Evolutionary conservation across 371 early-diverging fungal genomes (phyloP), one percentile per base, ranked within the genome.

Genomic region (Dichotomocladium elegans): DNA sequence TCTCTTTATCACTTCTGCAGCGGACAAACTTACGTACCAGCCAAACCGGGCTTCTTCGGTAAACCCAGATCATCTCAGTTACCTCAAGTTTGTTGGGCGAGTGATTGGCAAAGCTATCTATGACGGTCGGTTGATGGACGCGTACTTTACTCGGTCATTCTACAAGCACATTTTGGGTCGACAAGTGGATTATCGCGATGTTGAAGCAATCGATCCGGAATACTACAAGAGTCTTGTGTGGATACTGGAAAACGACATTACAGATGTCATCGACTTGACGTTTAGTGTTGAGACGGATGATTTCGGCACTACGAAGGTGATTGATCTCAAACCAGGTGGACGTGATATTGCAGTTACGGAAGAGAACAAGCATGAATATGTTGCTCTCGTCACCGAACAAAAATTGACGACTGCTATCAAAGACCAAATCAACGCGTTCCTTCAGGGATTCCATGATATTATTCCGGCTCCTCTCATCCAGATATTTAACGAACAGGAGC

Each of bases 21-120:
- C 89, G 1, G 98, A 98, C 60, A 90, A 91, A 49, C 81, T 96
- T 14, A 96, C 98, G 0, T 96, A 98, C 68, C 98, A 97, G 70
- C 99, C 99, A 30, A 99, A 97, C 69, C 91, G 92, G 29, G 83
- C 90, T 12, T 96, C 97, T 24, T 83, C 88, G 70, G 87, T 93
- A 45, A 99, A 99, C 66, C 91, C 96, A 1, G 98, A 97, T 45
- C 99, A 99, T 71, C 64, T 99, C 57, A 75, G 83, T 41, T 99
- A 91, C 80, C 98, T 99, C 83, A 94, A 93, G 72, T 99, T 98
- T 82, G 95, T 98, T 28, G 99, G 99, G 12, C 86, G 99, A 47
- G 88, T 99, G 42, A 96, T 99, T 51, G 99, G 98, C 50, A 98
- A 98, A 69, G 98, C 98, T 14, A 97, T 99, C 41, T 95, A 91